Evolutionary conservation across 257 asterid genomes (phyloP), one percentile per base, ranked within the genome.

Genomic region (Ilex asprella): DNA sequence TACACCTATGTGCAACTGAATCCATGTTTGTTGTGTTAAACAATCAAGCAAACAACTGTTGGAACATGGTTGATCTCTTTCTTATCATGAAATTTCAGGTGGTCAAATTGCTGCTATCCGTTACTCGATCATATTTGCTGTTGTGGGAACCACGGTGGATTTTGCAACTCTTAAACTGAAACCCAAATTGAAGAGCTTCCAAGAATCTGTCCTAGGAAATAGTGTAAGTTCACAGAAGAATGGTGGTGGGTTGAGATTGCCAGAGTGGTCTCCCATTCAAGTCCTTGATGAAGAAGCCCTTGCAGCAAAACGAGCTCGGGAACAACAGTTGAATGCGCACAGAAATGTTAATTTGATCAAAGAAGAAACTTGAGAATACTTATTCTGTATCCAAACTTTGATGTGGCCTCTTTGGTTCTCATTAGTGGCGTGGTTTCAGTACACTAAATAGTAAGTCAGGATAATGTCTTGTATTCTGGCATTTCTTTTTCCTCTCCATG

Each of bases 191-290:
- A 78, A 68, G 39, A 65, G 80, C 63, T 74, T 77, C 53, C 67
- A 61, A 31, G 65, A 56, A 39, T 64, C 78, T 31, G 16, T 31
- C 58, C 61, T 52, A 13, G 83, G 70, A 67, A 66, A 64, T 9
- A 77, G 68, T 43, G 84, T 2, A 53, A 15, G 30, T 53, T 53
- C 57, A 53, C 30, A 15, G 30, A 53, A 53, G 57, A 21, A 70
- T 16, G 70, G 71, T 16, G 70, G 71, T 57, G 88, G 94, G 97
- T 67, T 84, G 9, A 80, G 64, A 52, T 57, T 87, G 79, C 99
- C 96, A 0, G 97, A 85, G 66, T 89, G 99, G 99, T 89, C 99
- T 8, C 99, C 99, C 5, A 93, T 93, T 61, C 67, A 47, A 69
- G 73, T 89, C 13, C 95, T 85, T 2, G 97, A 93, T 9, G 99